Percentiles rank a stretch among this genome's conserved stretches.
Evolutionary conservation across 306 rosid genomes (phyloP).

Genomic region (Psophocarpus tetragonolobus): DNA sequence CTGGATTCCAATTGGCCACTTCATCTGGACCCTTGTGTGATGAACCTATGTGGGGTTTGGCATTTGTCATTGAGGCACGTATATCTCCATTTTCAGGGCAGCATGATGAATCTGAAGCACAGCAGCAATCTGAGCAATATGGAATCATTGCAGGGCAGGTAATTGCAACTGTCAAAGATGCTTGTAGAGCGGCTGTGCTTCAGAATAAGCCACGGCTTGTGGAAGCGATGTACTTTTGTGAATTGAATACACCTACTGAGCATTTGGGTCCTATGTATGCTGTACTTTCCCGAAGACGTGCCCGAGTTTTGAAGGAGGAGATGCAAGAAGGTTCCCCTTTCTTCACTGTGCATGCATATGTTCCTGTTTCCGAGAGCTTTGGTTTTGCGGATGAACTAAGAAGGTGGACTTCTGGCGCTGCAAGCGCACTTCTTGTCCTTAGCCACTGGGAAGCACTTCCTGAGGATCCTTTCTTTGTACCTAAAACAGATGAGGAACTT

Average conservation of each 20-base stretch:
- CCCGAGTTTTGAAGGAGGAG: slow-evolving; percentile 78
- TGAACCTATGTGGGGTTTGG: slow-evolving; percentile 93
- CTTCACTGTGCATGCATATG: slow-evolving; percentile 87
- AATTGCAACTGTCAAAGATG: slow-evolving; percentile 80
- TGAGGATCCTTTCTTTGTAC: slow-evolving; percentile 92
- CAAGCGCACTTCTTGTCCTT: slow-evolving; percentile 85
- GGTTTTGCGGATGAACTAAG: slow-evolving; percentile 93
- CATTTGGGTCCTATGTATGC: slow-evolving; percentile 87
- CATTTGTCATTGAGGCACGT: slow-evolving; percentile 74
- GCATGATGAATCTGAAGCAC: slow-evolving; percentile 53
- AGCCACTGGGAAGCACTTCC: slow-evolving; percentile 93
- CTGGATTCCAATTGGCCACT: slow-evolving; percentile 88
- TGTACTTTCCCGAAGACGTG: slow-evolving; percentile 84
- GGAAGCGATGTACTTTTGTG: slow-evolving; percentile 95
- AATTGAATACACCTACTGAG: slow-evolving; percentile 73
- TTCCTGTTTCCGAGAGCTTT: slow-evolving; percentile 89
- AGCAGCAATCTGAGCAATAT: slow-evolving; percentile 66
- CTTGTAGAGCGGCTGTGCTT: slow-evolving; percentile 82
- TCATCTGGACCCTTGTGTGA: slow-evolving; percentile 96
- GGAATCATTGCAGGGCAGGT: slow-evolving; percentile 83
- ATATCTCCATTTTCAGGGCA: slow-evolving; percentile 53
- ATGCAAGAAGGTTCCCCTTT: slow-evolving; percentile 97
- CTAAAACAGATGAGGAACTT: slow-evolving; percentile 84
- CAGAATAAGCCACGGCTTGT: slow-evolving; percentile 82
- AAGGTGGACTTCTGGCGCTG: slow-evolving; percentile 83